phyloP scores from a whole-genome alignment of 345 rosid species.

The Eucalyptus victrix region DNA sequence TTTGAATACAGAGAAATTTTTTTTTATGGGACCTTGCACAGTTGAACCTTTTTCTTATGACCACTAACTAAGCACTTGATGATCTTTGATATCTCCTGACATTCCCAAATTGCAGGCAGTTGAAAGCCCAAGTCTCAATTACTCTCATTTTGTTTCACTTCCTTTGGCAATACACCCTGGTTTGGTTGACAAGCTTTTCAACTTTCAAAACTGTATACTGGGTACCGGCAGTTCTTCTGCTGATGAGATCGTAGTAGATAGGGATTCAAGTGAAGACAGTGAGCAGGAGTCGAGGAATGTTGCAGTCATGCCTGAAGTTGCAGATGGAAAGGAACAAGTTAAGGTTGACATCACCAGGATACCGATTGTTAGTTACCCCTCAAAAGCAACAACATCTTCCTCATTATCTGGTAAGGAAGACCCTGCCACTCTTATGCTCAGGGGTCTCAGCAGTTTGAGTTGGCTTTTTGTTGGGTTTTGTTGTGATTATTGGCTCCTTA shows the following conservation, averaged over 20 bases:
- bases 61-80: not conserved
- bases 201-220: slow-evolving; percentile 61
- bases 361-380: slow-evolving; percentile 53
- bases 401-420: slow-evolving; percentile 40
- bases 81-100: not conserved
- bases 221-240: slow-evolving; percentile 6
- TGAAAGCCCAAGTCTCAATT: slow-evolving; percentile 48
- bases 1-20: not conserved
- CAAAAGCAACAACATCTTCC: slow-evolving; percentile 42
- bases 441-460: not conserved
- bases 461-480: not conserved
- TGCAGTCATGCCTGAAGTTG: slow-evolving; percentile 34
- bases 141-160: slow-evolving; percentile 86
- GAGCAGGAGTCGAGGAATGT: slow-evolving; percentile 6
- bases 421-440: not conserved
- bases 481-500: not conserved
- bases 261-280: slow-evolving; percentile 19
- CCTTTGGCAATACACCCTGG: slow-evolving; percentile 77
- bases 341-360: slow-evolving; percentile 35
- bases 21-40: not conserved
- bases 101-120: slow-evolving; percentile 34
- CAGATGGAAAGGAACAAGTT: slow-evolving; percentile 25
- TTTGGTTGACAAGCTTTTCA: slow-evolving; percentile 64
- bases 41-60: not conserved
- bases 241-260: slow-evolving; percentile 7